These are phyloP conservation scores for Penicillium sp. DNA, from an alignment of 2,329 filamentous ascomycete species.

Conservation along the genomic window DNA sequence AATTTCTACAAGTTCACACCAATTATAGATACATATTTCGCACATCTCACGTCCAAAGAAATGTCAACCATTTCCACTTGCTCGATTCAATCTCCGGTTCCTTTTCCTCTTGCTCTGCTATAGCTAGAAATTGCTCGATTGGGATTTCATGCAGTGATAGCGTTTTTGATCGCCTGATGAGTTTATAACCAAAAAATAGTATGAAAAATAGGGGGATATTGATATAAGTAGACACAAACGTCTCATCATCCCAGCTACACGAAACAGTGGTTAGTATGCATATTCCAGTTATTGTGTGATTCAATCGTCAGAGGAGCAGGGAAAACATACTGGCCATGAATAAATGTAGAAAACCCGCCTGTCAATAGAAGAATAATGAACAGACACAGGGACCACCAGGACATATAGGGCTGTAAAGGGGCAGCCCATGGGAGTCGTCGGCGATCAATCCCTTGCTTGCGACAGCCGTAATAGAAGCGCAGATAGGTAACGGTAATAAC, in stretches of 20 bases:
- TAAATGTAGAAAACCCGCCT: constrained; percentile 71
- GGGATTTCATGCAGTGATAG: constrained; percentile 51
- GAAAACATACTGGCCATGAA: constrained; percentile 36
- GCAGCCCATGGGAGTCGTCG: constrained; percentile 41
- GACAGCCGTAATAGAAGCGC: constrained; percentile 45
- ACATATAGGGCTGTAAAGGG: constrained; percentile 59
- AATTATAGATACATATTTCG: too few relatives aligned
- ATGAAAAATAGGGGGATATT: constrained; percentile 59
- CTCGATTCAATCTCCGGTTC: not conserved
- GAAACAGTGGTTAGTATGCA: constrained; percentile 20
- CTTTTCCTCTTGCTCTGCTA: constrained; percentile 23
- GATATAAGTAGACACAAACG: constrained; percentile 46
- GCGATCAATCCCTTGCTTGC: constrained; percentile 30
- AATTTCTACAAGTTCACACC: too few relatives aligned
- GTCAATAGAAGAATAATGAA: constrained; percentile 62
- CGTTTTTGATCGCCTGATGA: constrained; percentile 47
- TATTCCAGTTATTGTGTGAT: constrained; percentile 58
- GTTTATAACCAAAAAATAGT: constrained; percentile 52
- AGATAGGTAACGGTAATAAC: constrained; percentile 10
- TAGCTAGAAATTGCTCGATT: constrained; percentile 50
- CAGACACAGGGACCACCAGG: constrained; percentile 54
- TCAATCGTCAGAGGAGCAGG: constrained; percentile 4
- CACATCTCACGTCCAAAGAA: not conserved
- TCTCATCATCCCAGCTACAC: constrained; percentile 8
- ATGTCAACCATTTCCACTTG: not conserved